Percentiles rank a stretch among this genome's conserved stretches.
Conservation (phyloP, 768 basidiomycete species). For the Amanita jacksonii region DNA sequence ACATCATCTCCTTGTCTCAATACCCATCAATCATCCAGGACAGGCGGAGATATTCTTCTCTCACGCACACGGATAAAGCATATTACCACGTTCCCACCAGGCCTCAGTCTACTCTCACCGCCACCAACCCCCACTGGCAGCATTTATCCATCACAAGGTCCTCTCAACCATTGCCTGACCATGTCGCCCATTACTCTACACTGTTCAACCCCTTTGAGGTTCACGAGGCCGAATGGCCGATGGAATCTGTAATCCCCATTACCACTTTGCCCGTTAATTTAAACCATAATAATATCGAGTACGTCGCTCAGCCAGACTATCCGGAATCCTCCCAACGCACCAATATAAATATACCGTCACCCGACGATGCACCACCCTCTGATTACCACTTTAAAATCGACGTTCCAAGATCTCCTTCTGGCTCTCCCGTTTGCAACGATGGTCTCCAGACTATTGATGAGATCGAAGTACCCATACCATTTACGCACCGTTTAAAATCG, state of each 20-base stretch:
- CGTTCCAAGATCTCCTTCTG: conserved; percentile 16
- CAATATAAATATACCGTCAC: conserved; percentile 9
- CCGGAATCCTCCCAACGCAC: conserved; percentile 17
- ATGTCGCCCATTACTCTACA: conserved; percentile 1
- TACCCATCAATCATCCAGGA: conserved; percentile 1
- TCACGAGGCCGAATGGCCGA: conserved; percentile 1
- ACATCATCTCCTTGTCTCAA: conserved; percentile 1
- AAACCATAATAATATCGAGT: background rate
- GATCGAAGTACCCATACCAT: conserved; percentile 7
- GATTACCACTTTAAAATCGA: conserved; percentile 12
- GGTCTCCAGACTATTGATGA: conserved; percentile 7
- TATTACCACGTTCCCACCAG: background rate
- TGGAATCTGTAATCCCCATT: background rate
- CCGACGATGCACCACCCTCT: conserved; percentile 4
- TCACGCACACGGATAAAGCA: background rate
- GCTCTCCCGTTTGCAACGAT: conserved; percentile 12
- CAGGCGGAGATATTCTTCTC: conserved; percentile 3
- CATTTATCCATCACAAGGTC: background rate
- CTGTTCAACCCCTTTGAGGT: conserved; percentile 2
- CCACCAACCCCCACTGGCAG: conserved; percentile 3
- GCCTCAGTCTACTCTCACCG: background rate
- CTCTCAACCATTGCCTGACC: conserved; percentile 1
- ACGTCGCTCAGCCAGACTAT: conserved; percentile 11
- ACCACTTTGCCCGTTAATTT: conserved; percentile 1
- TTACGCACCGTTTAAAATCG: conserved; percentile 9